These are phyloP conservation scores for Clavispora fructus DNA, from an alignment of 805 yeast genomes.

Conservation along the genomic window DNA sequence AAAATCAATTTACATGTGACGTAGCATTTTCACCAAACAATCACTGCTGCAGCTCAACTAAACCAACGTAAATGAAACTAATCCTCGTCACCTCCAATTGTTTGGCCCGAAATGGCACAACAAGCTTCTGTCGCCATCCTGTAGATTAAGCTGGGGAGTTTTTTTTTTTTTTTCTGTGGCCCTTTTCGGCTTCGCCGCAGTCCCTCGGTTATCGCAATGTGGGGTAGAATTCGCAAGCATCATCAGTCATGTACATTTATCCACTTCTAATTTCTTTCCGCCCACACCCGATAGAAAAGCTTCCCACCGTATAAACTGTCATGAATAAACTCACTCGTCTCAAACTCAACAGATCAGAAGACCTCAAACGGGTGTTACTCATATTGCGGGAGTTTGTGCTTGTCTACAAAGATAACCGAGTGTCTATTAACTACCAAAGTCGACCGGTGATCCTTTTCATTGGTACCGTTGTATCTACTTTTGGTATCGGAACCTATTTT, in stretches of 20 bases:
- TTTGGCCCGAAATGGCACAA: too few species aligned
- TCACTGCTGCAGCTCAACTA: too few species aligned
- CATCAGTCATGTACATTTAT: background rate
- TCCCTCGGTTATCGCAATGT: conserved; percentile 5
- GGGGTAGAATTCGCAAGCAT: conserved; percentile 10
- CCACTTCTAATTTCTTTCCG: background rate
- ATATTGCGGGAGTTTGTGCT: conserved; percentile 32
- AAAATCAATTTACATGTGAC: too few species aligned
- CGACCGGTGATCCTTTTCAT: conserved; percentile 39
- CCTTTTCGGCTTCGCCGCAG: background rate
- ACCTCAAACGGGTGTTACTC: conserved; percentile 27
- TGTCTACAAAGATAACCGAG: conserved; percentile 32
- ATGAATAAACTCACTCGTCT: conserved; percentile 23
- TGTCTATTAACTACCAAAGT: conserved; percentile 35
- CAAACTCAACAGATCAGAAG: conserved; percentile 27
- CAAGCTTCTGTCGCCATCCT: background rate
- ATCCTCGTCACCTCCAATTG: too few species aligned
- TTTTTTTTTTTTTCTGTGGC: background rate
- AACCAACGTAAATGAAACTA: too few species aligned
- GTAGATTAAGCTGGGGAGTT: background rate
- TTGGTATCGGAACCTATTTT: conserved; percentile 35
- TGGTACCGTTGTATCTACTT: conserved; percentile 35
- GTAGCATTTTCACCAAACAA: too few species aligned
- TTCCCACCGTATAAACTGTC: background rate
- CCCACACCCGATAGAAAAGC: background rate